Evolutionary conservation across 768 basidiomycete species (phyloP), one percentile per base, ranked within the genome.

Genomic region (Leccinum subgranulosum): DNA sequence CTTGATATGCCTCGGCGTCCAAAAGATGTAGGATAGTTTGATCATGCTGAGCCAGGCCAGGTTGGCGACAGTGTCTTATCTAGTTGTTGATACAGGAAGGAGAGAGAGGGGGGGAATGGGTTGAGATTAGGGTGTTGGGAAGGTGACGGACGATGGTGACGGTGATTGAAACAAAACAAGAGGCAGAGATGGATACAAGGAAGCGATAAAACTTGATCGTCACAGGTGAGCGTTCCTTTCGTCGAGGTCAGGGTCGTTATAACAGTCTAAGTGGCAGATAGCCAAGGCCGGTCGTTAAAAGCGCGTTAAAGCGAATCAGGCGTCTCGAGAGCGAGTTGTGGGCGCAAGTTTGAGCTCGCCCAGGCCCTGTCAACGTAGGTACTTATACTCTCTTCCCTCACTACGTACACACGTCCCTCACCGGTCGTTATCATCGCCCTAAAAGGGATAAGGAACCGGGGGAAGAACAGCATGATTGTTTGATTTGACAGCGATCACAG

Each of bases 11-110:
- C 73, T 75, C 45, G 83, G 82, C 23, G 81, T 80, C 65, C 81
- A 75, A 68, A 83, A 71, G 61, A 84, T 74, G 66, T 83, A 75
- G 41, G 82, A 81, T 17, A 83, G 59, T 58, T 76, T 79, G 75
- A 82, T 74, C 68, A 69, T 70, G 53, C 3, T 29, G 14, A 11
- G 29, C 15, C 48, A 41, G 29, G 53, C 49, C 49, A 63, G 52
- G 23, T 36, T 56, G 36, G 8, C 6, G 29, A 43, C 19, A 43
- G n/a, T 43, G 41, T 19, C 41, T 41, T 10, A 19, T 41, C 9
- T 41, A 41, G 41, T 43, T 14, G 33, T 34, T 43, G 41, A 43
- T 43, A 1, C 41, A 19, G 19, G 19, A 19, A 43, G 41, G 19
- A 4, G 15, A 8, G 15, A 7, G 33, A 17, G 17, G 3, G 10